Base-by-base conservation (phyloP, 208 protist genomes). In the Spironucleus salmonicida region DNA sequence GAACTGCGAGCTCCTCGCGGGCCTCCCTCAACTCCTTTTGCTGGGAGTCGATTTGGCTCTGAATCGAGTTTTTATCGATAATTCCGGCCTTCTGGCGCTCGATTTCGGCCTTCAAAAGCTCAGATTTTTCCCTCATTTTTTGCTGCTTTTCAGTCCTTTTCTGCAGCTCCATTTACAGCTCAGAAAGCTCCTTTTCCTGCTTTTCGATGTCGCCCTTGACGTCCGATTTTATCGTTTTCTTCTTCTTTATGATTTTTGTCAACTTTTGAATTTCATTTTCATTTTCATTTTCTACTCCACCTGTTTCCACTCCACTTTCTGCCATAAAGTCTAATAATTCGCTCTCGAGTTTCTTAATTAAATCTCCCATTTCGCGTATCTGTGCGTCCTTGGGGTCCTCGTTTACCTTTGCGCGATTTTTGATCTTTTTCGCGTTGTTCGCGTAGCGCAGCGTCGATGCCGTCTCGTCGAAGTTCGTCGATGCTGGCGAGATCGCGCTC, bases 401-500 rank as follows among this genome's bases (percentile, higher is more conserved):
- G 58, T 78, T 81, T 1, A 67, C 64, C 9, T 27, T 41, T 15
- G 75, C 68, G 26, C 38, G 78, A 40, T 81, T 81, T 49, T 78
- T 78, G 30, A 81, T 81, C 1, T 66, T 2, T 27, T 78, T 74
- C 13, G 66, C 79, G 7, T 58, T 2, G 42, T 39, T 32, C 23
- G 79, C 74, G 49, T 81, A 81, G 32, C 42, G 42, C 4, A 75
- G 57, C 1, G 76, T 59, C 19, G 68, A 67, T 23, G 38, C 0
- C 0, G 85, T 85, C 75, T 87, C 85, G 58, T 85, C 71, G 58
- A 80, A 82, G 67, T 88, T 88, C 0, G 49, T 53, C 19, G 82
- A 66, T 42, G 77, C 82, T 35, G 84, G 84, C 49, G 88, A 87
- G 75, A 94, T 86, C 61, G 87, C 91, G 75, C 86, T 90, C 71